Evolutionary conservation across 805 yeast genomes (phyloP).

Genomic region (Pichia gijzeniarum): DNA sequence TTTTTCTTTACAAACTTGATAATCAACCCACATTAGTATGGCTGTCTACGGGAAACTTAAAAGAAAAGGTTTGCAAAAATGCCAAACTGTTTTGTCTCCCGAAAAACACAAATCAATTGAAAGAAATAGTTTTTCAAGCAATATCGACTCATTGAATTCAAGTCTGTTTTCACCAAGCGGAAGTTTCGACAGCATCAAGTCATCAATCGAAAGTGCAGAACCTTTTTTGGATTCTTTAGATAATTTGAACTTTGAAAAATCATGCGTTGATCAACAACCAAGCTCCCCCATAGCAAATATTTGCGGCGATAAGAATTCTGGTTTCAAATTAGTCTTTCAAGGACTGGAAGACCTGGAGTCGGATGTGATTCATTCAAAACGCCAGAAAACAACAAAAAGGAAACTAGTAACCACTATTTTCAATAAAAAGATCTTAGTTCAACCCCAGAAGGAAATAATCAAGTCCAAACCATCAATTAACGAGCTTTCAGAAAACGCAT

Average conservation of each 20-base stretch:
- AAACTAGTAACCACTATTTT: not conserved
- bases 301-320: not conserved
- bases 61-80: not conserved
- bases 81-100: not conserved
- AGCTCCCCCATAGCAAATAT: not conserved
- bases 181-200: not conserved
- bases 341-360: slow-evolving; percentile 4
- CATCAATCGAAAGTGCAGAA: not conserved
- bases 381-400: too few relatives aligned
- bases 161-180: not conserved
- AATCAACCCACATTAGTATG: too few relatives aligned
- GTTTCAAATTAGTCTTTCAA: not conserved
- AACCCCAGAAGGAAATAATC: not conserved
- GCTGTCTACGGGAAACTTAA: slow-evolving; percentile 4
- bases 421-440: not conserved
- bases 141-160: not conserved
- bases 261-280: not conserved
- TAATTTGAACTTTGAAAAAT: not conserved
- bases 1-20: too few relatives aligned
- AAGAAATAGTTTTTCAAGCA: not conserved
- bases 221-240: not conserved
- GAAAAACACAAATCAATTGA: not conserved
- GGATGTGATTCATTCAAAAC: too few relatives aligned
- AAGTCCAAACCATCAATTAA: not conserved
- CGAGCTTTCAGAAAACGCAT: not conserved